phyloP scores from a whole-genome alignment of 1,284 basidiomycete species.

The Irpex rosettiformis region DNA sequence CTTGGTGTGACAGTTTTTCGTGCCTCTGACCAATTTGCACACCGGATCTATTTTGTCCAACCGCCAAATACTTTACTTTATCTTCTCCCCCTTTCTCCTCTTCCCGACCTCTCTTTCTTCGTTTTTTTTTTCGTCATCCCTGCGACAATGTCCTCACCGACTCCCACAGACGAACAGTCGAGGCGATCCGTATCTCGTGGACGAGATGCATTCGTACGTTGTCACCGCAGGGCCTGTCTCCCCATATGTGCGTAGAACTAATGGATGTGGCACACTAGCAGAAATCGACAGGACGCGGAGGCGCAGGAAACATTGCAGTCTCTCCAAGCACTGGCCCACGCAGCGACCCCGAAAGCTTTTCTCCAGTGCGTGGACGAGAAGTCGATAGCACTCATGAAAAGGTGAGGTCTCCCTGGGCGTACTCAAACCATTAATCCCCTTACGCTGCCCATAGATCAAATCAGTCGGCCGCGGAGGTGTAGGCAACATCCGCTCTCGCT shows the following conservation, averaged over 20 bases:
- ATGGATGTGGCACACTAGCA: constrained; percentile 20
- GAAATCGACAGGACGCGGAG: constrained; percentile 65
- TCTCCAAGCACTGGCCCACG: constrained; percentile 38
- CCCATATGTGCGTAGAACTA: not conserved
- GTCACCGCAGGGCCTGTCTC: no score
- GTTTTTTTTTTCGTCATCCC: not conserved
- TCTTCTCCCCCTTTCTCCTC: not conserved
- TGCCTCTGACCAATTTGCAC: not conserved
- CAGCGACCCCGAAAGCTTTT: constrained; percentile 42
- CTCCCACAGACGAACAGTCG: constrained; percentile 8
- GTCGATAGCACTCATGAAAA: constrained; percentile 26
- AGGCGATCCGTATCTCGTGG: constrained; percentile 28
- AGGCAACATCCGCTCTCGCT: constrained; percentile 75
- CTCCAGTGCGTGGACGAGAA: constrained; percentile 55
- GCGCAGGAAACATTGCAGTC: constrained; percentile 60
- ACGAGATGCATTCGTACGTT: constrained; percentile 27
- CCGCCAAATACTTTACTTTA: no score
- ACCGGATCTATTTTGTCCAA: not conserved
- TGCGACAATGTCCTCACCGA: not conserved
- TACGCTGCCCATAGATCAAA: constrained; percentile 34
- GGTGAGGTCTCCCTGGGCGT: constrained; percentile 21
- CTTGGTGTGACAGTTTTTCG: not conserved
- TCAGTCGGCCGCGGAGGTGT: constrained; percentile 74
- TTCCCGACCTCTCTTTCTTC: not conserved
- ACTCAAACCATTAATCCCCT: constrained; percentile 1